Conservation (phyloP, 176 grass and related monocot species). For the Phoenix dactylifera region DNA sequence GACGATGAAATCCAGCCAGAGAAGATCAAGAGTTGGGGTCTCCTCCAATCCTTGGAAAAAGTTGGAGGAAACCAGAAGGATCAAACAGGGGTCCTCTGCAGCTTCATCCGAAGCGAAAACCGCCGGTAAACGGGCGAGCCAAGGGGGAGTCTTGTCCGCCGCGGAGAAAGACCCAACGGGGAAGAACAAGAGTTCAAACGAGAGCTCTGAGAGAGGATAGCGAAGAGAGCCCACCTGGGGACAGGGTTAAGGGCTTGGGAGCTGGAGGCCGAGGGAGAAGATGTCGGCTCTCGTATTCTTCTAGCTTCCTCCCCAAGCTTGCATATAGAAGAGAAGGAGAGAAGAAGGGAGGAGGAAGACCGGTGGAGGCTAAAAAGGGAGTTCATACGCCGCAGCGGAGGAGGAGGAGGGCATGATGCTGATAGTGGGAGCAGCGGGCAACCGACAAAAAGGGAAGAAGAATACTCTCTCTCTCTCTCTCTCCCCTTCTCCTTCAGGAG, state of each 20-base stretch:
- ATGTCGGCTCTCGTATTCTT: neutral
- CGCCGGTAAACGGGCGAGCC: too few species aligned
- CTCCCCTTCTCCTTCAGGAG: neutral
- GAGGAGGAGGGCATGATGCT: neutral
- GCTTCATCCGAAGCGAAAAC: too few species aligned
- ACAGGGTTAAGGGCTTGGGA: neutral
- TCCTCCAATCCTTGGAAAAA: slow-evolving; percentile 1
- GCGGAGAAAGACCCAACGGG: neutral
- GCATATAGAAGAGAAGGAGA: neutral
- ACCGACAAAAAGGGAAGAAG: slow-evolving; percentile 19
- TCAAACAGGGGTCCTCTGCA: neutral
- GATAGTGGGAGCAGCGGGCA: neutral
- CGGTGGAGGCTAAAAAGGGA: slow-evolving; percentile 5
- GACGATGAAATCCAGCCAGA: neutral
- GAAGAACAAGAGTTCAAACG: slow-evolving; percentile 3
- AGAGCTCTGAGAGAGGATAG: neutral
- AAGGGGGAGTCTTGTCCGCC: too few species aligned
- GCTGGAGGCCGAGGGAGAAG: slow-evolving; percentile 5
- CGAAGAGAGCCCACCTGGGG: neutral
- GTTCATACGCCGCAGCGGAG: neutral
- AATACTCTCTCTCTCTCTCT: neutral
- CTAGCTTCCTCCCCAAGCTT: too few species aligned
- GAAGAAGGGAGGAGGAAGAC: slow-evolving; percentile 18
- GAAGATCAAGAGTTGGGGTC: neutral
- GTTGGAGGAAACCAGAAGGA: neutral